Percentiles rank a stretch among this genome's conserved stretches.
Evolutionary conservation across 345 rosid species (phyloP).

Genomic region (Aurinia saxatilis): DNA sequence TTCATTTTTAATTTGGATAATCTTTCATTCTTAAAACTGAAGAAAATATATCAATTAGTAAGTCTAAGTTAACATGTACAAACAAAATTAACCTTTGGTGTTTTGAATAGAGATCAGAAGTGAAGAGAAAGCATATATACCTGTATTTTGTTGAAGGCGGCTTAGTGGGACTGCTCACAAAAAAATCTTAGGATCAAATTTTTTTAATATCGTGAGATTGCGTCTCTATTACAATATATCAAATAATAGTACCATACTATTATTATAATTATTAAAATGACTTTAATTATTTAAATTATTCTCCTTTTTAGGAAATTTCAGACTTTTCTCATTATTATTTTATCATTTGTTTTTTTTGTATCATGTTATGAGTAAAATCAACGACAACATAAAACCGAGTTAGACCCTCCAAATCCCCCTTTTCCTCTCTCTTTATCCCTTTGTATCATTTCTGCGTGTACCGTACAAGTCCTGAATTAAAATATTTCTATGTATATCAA

Average conservation of each 20-base stretch:
- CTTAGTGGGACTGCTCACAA: conserved; percentile 15
- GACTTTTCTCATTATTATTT: conserved; percentile 16
- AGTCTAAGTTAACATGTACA: conserved; percentile 5
- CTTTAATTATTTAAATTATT: not conserved
- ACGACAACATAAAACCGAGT: conserved; percentile 21
- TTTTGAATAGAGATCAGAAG: conserved; percentile 12
- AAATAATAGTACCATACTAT: conserved; percentile 18
- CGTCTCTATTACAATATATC: conserved; percentile 18
- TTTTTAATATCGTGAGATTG: not conserved
- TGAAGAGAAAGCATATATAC: conserved; percentile 2
- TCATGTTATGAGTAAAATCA: conserved; percentile 27
- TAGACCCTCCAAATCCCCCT: conserved; percentile 1
- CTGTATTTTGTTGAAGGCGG: conserved; percentile 9
- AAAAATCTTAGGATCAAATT: not conserved
- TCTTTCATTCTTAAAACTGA: not conserved
- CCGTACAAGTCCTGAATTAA: conserved; percentile 9
- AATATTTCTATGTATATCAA: not conserved
- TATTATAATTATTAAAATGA: not conserved
- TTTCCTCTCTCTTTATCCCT: not conserved
- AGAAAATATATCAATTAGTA: too few species aligned
- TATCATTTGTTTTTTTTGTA: conserved; percentile 14
- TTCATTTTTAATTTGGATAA: not conserved
- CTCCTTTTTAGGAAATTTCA: conserved; percentile 8
- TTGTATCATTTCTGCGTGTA: conserved; percentile 19
- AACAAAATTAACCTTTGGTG: not conserved